Conservation (phyloP, 1,139 yeast genomes). For the Geotrichum australiense region DNA sequence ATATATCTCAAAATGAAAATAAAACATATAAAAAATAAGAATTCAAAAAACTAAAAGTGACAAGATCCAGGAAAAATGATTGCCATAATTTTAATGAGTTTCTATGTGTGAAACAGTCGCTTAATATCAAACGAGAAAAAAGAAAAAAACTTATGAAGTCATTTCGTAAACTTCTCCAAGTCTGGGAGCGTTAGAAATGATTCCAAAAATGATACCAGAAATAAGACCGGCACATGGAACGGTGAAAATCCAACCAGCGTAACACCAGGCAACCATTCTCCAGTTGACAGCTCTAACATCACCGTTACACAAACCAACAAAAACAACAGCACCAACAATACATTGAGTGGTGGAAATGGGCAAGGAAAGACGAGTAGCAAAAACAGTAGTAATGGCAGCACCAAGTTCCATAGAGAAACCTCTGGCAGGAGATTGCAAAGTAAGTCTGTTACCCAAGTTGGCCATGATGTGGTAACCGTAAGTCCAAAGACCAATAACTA, state of each 20-base stretch:
- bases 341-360: conserved; percentile 76
- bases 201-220: conserved; percentile 61
- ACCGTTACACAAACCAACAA: conserved; percentile 66
- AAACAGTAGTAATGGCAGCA: conserved; percentile 67
- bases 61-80: too few relatives aligned
- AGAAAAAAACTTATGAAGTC: conserved; percentile 5
- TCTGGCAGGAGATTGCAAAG: conserved; percentile 71
- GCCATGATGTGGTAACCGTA: conserved; percentile 67
- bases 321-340: conserved; percentile 75
- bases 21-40: too few relatives aligned
- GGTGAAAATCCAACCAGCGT: conserved; percentile 66
- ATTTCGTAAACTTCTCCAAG: conserved; percentile 34
- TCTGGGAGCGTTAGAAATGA: conserved; percentile 60
- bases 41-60: too few relatives aligned
- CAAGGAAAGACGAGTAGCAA: conserved; percentile 66
- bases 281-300: conserved; percentile 63
- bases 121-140: too few relatives aligned
- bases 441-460: conserved; percentile 67
- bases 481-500: conserved; percentile 67
- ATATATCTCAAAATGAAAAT: too few relatives aligned
- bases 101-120: too few relatives aligned
- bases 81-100: too few relatives aligned
- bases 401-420: conserved; percentile 77
- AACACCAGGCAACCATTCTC: conserved; percentile 71
- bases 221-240: conserved; percentile 68